These are phyloP conservation scores for Penicillium rolfsii DNA, from an alignment of 2,329 filamentous ascomycete species.

Conservation along the genomic window DNA sequence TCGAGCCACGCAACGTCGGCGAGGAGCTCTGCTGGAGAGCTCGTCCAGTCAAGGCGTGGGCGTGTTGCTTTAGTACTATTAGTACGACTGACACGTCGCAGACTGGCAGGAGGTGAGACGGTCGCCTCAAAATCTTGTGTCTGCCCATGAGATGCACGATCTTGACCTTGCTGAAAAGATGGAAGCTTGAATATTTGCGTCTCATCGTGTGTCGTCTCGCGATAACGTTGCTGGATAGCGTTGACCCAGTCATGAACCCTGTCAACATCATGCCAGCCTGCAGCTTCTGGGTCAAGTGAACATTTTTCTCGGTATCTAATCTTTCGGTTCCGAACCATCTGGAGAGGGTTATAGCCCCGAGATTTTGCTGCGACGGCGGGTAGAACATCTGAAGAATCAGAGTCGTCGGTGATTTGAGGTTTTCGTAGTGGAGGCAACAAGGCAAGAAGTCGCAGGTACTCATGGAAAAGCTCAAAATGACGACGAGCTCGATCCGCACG, in stretches of 20 bases:
- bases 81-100: slow-evolving; percentile 47
- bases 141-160: slow-evolving; percentile 22
- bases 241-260: slow-evolving; percentile 78
- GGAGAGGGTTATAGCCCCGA: slow-evolving; percentile 84
- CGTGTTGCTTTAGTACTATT: slow-evolving; percentile 65
- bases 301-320: slow-evolving; percentile 77
- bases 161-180: slow-evolving; percentile 38
- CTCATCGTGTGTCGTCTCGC: slow-evolving; percentile 49
- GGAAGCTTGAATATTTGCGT: slow-evolving; percentile 52
- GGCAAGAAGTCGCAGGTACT: slow-evolving; percentile 80
- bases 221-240: slow-evolving; percentile 59
- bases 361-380: slow-evolving; percentile 55
- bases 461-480: slow-evolving; percentile 81
- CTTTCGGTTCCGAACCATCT: slow-evolving; percentile 89
- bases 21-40: slow-evolving; percentile 80
- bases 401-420: slow-evolving; percentile 17
- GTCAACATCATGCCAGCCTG: slow-evolving; percentile 75
- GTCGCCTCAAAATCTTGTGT: slow-evolving; percentile 32
- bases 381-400: slow-evolving; percentile 24
- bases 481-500: slow-evolving; percentile 82
- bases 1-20: slow-evolving; percentile 93
- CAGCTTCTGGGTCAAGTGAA: slow-evolving; percentile 71
- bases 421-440: slow-evolving; percentile 70
- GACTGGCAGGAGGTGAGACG: slow-evolving; percentile 45
- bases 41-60: slow-evolving; percentile 80